Base-by-base conservation (phyloP, 371 early-diverging fungal species). In the Syncephalastrum sp. region DNA sequence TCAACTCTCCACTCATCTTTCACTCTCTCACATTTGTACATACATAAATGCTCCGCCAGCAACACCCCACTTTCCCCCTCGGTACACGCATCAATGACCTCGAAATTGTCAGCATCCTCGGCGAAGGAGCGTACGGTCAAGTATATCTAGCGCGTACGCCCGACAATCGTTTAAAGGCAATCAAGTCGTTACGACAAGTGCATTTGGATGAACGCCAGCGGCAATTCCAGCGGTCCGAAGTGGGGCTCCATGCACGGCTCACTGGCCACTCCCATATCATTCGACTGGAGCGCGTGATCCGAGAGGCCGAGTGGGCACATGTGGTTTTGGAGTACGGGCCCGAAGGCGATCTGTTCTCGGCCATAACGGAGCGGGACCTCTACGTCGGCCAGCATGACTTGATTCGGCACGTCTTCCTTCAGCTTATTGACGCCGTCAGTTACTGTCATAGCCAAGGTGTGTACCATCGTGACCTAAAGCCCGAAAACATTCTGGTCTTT, bases 401-500 rank as follows among this genome's bases (percentile, higher is more conserved):
- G 12, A 83, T 84, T 54, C 70, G 74, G 56, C 59, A 60, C 41
- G 82, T 77, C 53, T 85, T 84, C 63, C 54, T 81, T 19, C 83
- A 85, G 58, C 63, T 87, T 33, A 54, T 81, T 12, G 69, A 76
- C 23, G 86, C 87, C 4, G 80, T 87, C 12, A 57, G 63, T 42
- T 76, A 77, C 54, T 82, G 83, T 53, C 90, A 88, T 59, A 56
- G 62, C 0, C 58, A 71, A 10, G 72, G 77, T 14, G 74, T 90
- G 6, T 83, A 71, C 62, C 90, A 90, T 57, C 82, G 91, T n/a
- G 93, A 92, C 65, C 70, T 90, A 12, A 90, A 90, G 63, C 90
- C 90, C 33, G 88, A 87, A 60, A 87, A 85, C 50, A 74, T 87
- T 24, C 61, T 84, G 33, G 75, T 82, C 29, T 77, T 78, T 64